Conservation (phyloP, 2,329 filamentous ascomycete species). For the Catunica adiposa region DNA sequence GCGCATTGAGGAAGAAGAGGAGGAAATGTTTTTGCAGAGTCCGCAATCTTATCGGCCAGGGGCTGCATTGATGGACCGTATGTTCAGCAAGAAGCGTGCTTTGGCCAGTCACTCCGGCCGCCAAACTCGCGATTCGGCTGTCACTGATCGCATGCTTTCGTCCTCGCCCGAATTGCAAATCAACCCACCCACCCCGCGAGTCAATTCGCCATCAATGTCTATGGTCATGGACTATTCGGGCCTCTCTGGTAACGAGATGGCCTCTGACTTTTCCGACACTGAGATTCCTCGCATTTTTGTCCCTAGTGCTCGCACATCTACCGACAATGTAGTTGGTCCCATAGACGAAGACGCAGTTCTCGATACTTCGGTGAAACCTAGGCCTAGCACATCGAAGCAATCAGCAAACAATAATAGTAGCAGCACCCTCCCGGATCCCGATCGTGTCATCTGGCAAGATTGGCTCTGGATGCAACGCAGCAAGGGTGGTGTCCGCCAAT, state of each 20-base stretch:
- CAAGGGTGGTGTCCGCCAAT: constrained; percentile 69
- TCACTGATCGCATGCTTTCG: constrained; percentile 31
- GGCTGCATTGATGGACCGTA: constrained; percentile 15
- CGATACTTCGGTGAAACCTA: constrained; percentile 4
- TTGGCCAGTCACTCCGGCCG: not conserved
- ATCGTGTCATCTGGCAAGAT: constrained; percentile 86
- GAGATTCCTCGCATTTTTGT: constrained; percentile 28
- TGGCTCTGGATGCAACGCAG: constrained; percentile 74
- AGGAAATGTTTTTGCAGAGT: constrained; percentile 61
- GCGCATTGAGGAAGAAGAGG: constrained; percentile 74
- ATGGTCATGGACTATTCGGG: constrained; percentile 49
- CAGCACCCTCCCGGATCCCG: constrained; percentile 47
- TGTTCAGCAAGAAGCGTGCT: constrained; percentile 10
- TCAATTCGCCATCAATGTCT: constrained; percentile 35
- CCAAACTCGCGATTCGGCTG: constrained; percentile 12
- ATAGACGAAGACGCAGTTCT: constrained; percentile 19
- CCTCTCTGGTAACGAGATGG: constrained; percentile 46
- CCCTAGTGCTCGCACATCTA: constrained; percentile 21
- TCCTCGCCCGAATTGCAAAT: constrained; percentile 44
- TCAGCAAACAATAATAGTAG: constrained; percentile 22
- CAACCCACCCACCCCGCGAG: constrained; percentile 24
- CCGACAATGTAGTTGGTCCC: constrained; percentile 32
- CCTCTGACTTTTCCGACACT: constrained; percentile 71
- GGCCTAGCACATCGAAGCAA: constrained; percentile 4
- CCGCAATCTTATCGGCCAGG: constrained; percentile 33